Conservation (phyloP, 306 rosid species). For the Medicago ruthenica region DNA sequence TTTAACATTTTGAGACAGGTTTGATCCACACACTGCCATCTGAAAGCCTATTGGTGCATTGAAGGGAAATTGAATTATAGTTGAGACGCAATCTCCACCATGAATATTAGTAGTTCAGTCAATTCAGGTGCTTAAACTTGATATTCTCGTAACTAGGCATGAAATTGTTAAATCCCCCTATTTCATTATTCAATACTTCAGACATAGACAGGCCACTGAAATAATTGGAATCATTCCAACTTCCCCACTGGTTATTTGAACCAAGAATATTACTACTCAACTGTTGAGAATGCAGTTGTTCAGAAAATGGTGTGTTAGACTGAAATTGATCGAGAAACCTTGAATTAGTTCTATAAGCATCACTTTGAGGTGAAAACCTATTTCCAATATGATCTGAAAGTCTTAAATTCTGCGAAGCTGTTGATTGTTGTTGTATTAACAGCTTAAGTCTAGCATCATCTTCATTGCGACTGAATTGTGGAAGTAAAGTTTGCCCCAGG, state of each 20-base stretch:
- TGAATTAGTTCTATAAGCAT: constrained; percentile 46
- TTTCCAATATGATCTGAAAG: constrained; percentile 44
- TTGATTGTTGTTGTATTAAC: constrained; percentile 49
- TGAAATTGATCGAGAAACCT: constrained; percentile 52
- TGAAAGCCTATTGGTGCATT: constrained; percentile 31
- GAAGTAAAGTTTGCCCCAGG: constrained; percentile 38
- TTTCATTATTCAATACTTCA: constrained; percentile 49
- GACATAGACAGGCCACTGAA: constrained; percentile 47
- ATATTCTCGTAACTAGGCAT: constrained; percentile 46
- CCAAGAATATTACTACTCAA: constrained; percentile 36
- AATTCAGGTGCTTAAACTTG: constrained; percentile 43
- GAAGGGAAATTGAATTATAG: constrained; percentile 24
- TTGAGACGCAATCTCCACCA: constrained; percentile 28
- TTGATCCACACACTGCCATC: constrained; percentile 26
- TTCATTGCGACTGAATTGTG: constrained; percentile 46
- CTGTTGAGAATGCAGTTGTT: constrained; percentile 51
- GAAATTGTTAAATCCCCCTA: constrained; percentile 44
- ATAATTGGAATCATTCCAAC: constrained; percentile 53
- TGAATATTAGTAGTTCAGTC: constrained; percentile 37
- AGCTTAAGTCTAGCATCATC: constrained; percentile 47
- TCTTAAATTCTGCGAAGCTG: constrained; percentile 46
- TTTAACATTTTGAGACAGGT: constrained; percentile 8
- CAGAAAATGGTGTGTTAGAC: constrained; percentile 47
- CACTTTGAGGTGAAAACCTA: constrained; percentile 46
- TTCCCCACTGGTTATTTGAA: constrained; percentile 49